Percentiles rank a stretch among this genome's conserved stretches.
Conservation (phyloP, 2,329 filamentous ascomycete species). For the Fusarium sp. region DNA sequence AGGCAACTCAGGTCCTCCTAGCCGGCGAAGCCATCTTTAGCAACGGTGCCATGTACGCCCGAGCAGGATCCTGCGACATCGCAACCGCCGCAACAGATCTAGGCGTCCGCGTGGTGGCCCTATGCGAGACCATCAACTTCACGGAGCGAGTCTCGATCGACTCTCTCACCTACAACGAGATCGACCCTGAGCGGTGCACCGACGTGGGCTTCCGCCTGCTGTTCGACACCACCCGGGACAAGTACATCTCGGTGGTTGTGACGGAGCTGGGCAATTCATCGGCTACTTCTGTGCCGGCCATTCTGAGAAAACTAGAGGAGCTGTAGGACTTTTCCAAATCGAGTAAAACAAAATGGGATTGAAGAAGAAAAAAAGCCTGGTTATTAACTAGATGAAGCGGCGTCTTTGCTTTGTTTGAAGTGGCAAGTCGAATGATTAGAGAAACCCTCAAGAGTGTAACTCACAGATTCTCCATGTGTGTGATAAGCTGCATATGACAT, state of each 20-base stretch:
- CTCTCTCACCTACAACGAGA: conserved; percentile 92
- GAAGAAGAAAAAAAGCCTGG: neutral
- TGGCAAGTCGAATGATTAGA: conserved; percentile 23
- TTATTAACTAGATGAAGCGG: conserved; percentile 27
- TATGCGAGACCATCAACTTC: conserved; percentile 96
- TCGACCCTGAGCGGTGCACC: conserved; percentile 74
- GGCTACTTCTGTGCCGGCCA: conserved; percentile 79
- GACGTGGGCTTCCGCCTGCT: conserved; percentile 69
- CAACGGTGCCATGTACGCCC: conserved; percentile 88
- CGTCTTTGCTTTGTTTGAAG: conserved; percentile 13
- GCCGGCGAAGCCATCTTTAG: conserved; percentile 95
- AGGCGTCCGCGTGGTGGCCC: conserved; percentile 82
- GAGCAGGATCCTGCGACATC: conserved; percentile 84
- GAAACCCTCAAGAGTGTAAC: conserved; percentile 19
- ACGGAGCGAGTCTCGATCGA: conserved; percentile 85
- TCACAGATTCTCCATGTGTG: neutral
- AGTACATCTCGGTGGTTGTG: conserved; percentile 86
- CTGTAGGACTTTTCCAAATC: conserved; percentile 49
- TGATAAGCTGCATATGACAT: neutral
- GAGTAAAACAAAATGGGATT: conserved; percentile 28
- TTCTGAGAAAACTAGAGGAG: conserved; percentile 65
- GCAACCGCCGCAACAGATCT: conserved; percentile 81
- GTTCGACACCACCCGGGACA: conserved; percentile 90
- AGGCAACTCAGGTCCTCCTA: conserved; percentile 77
- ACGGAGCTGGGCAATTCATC: conserved; percentile 90